A percentile compares a stretch with the other conserved stretches of the same genome.
Evolutionary conservation across 257 asterid genomes (phyloP).

Genomic region (Fraxinus quadrangulata): DNA sequence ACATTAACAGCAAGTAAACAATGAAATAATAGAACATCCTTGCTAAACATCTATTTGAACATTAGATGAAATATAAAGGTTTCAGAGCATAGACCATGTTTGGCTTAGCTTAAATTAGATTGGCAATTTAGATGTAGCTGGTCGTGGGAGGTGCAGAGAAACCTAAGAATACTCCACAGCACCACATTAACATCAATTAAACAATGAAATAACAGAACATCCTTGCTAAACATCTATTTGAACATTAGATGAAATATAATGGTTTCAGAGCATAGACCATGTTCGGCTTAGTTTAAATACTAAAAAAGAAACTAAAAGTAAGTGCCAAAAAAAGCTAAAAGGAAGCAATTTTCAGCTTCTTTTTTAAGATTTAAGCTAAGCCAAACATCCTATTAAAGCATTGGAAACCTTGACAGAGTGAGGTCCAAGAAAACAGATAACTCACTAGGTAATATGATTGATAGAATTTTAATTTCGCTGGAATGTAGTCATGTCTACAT

Average conservation of each 20-base stretch:
- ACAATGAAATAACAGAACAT: conserved; percentile 3
- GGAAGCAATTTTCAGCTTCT: neutral
- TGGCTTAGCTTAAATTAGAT: conserved; percentile 22
- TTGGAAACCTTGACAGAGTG: conserved; percentile 24
- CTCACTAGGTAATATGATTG: conserved; percentile 19
- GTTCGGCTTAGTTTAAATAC: neutral
- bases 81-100: no score
- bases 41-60: neutral
- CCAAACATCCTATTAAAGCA: neutral
- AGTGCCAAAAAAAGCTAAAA: neutral
- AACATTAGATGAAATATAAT: neutral
- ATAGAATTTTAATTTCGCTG: conserved; percentile 10
- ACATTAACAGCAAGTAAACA: conserved; percentile 46
- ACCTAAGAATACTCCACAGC: conserved; percentile 34
- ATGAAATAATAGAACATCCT: neutral
- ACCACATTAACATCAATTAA: conserved; percentile 50
- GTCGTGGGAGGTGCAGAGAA: conserved; percentile 53
- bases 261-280: no score
- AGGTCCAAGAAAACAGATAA: conserved; percentile 5
- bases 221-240: neutral
- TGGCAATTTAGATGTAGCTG: conserved; percentile 39
- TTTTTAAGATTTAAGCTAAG: neutral
- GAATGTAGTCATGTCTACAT: conserved; percentile 11
- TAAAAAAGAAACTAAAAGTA: no score
- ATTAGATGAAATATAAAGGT: neutral